Evolutionary conservation across 2,329 filamentous ascomycete genomes (phyloP), one percentile per base, ranked within the genome.

Genomic region (Epichloe brachyelytri): DNA sequence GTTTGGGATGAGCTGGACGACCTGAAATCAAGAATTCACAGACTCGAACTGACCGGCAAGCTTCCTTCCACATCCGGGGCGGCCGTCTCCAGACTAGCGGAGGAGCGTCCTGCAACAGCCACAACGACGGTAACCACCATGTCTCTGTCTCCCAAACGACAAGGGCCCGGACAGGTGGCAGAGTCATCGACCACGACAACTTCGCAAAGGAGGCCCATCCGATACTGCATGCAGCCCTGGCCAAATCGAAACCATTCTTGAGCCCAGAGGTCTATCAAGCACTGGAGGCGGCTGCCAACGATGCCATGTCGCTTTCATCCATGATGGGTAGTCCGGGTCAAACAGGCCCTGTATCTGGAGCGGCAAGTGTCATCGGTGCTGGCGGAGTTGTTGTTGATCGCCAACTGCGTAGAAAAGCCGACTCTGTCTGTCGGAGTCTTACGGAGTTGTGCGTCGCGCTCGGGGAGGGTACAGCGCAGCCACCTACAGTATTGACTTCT

Each of bases 1-100:
- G 88, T 98, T 3, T 98, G 93, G 93, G 93, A 97, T 63, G 93
- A 98, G 67, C 71, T 98, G 30, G 93, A 97, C 59, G 93, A 97
- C 57, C 71, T 98, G 45, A 97, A 97, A 65, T 93, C 88, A 40
- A 82, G 93, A 33, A 95, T 98, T 59, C 83, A 88, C 59, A 86
- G 88, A 54, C 77, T 98, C 10, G 93, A 97, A 65, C 69, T 94
- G 58, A 94, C 88, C 2, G 90, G 90, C 53, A 95, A 94, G 67
- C 71, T 93, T 36, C 89, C 90, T 0, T 72, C 87, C 0, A 89
- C 86, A 2, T 91, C 89, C 3, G 86, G 83, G 37, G 87, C 87
- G 2, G 86, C 87, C 2, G 84, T 90, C 62, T 84, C 84, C 5
- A 79, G 82, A 56, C 76, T 80, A 10, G 83, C 83, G 0, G 83